Conservation (phyloP, 228 moss, liverwort and hornwort species). For the Sphagnum magellanicum region DNA sequence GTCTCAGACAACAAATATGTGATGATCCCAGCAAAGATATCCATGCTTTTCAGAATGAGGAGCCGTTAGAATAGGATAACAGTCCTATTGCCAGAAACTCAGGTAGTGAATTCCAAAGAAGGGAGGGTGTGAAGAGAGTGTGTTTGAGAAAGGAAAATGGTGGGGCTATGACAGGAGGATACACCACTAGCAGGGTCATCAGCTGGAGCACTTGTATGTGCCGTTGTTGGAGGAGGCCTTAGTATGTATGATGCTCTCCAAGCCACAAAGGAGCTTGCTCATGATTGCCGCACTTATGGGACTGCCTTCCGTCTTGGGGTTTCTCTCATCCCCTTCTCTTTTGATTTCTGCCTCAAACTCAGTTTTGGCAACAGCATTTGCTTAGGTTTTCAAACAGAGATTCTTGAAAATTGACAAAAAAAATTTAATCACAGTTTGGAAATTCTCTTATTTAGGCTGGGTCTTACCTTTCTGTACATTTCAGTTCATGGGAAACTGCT, state of each 20-base stretch:
- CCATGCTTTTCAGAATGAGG: no score
- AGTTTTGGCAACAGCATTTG: neutral
- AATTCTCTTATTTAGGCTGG: neutral
- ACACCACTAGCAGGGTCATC: constrained; percentile 99
- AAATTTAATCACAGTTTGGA: neutral
- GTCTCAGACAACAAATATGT: no score
- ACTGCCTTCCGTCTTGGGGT: constrained; percentile 94
- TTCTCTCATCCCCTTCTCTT: constrained; percentile 5
- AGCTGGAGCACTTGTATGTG: constrained; percentile 99
- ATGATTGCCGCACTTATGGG: constrained; percentile 75
- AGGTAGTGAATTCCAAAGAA: no score
- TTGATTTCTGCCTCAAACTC: neutral
- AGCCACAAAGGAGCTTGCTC: constrained; percentile 76
- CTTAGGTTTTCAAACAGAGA: neutral
- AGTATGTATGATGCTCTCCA: constrained; percentile 67
- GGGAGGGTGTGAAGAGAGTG: neutral
- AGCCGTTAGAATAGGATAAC: no score
- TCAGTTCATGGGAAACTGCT: no score
- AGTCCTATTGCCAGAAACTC: no score
- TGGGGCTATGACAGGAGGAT: constrained; percentile 50
- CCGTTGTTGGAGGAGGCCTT: constrained; percentile 87
- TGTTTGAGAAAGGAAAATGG: neutral
- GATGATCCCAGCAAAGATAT: no score
- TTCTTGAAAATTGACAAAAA: no score
- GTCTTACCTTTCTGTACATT: no score